Conservation (phyloP, 768 basidiomycete species). For the Serendipita sp. region DNA sequence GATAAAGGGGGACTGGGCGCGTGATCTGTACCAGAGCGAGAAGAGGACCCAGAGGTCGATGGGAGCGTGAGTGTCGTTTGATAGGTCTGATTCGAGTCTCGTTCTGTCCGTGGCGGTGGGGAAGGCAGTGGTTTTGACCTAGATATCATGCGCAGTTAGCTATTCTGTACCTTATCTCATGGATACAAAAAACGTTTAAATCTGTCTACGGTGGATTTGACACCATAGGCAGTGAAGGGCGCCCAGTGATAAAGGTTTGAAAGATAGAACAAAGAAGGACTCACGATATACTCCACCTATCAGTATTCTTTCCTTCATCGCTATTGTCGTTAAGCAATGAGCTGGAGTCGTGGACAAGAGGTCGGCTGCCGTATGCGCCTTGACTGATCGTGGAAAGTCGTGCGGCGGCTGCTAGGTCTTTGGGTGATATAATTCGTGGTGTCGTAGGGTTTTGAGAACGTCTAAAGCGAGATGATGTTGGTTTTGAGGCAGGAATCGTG, state of each 20-base stretch:
- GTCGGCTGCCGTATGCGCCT: not conserved
- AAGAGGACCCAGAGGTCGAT: not conserved
- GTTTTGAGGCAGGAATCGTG: not conserved
- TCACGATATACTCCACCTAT: too few species aligned
- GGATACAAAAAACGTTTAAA: not conserved
- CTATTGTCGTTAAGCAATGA: too few species aligned
- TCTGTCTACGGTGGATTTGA: not conserved
- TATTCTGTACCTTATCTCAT: not conserved
- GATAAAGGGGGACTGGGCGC: not conserved
- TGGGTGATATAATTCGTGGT: not conserved
- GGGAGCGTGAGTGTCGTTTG: not conserved
- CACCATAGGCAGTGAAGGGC: not conserved
- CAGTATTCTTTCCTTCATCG: too few species aligned
- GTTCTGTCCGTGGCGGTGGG: not conserved
- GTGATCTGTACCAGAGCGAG: not conserved
- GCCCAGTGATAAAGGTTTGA: not conserved
- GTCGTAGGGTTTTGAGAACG: not conserved
- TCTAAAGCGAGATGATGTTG: not conserved
- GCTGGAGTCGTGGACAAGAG: too few species aligned
- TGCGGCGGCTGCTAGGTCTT: not conserved
- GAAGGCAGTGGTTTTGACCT: slow-evolving; percentile 2
- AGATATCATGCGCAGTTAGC: not conserved
- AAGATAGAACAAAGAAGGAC: too few species aligned
- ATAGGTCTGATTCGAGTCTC: not conserved
- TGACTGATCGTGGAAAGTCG: not conserved